Percentiles rank a stretch among this genome's conserved stretches.
Evolutionary conservation across 768 basidiomycete species (phyloP).

Genomic region (Daedaleopsis nitida): DNA sequence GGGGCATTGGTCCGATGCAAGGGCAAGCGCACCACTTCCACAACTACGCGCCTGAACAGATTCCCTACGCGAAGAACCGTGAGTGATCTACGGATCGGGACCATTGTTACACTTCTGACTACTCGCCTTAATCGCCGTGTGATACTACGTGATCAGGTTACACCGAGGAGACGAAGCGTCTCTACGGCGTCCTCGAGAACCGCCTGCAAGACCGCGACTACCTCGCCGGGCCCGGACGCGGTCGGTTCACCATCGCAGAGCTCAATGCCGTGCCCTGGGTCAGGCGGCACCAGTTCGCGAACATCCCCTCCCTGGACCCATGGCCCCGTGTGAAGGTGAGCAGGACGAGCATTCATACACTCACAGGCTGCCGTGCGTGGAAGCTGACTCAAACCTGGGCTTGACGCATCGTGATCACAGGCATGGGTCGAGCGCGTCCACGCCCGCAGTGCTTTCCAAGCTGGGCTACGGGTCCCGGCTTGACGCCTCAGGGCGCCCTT

Average conservation of each 20-base stretch:
- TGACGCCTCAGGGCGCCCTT: background rate
- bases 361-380: background rate
- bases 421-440: background rate
- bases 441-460: background rate
- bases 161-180: slow-evolving; percentile 76
- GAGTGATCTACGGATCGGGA: slow-evolving; percentile 18
- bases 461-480: background rate
- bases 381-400: background rate
- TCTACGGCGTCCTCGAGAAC: slow-evolving; percentile 80
- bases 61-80: slow-evolving; percentile 72
- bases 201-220: slow-evolving; percentile 77
- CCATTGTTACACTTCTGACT: background rate
- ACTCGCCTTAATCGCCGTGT: slow-evolving; percentile 20
- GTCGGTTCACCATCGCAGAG: slow-evolving; percentile 72
- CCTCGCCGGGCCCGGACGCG: slow-evolving; percentile 74
- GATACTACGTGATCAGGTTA: slow-evolving; percentile 51
- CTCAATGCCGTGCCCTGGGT: slow-evolving; percentile 73
- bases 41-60: slow-evolving; percentile 59
- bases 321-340: slow-evolving; percentile 64
- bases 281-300: slow-evolving; percentile 45
- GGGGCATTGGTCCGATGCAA: slow-evolving; percentile 86
- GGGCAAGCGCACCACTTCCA: slow-evolving; percentile 77
- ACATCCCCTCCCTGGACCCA: slow-evolving; percentile 57
- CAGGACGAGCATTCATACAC: slow-evolving; percentile 39
- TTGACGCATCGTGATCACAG: background rate